phyloP scores from a whole-genome alignment of 1,284 basidiomycete genomes.

The Clitocybe nebularis region DNA sequence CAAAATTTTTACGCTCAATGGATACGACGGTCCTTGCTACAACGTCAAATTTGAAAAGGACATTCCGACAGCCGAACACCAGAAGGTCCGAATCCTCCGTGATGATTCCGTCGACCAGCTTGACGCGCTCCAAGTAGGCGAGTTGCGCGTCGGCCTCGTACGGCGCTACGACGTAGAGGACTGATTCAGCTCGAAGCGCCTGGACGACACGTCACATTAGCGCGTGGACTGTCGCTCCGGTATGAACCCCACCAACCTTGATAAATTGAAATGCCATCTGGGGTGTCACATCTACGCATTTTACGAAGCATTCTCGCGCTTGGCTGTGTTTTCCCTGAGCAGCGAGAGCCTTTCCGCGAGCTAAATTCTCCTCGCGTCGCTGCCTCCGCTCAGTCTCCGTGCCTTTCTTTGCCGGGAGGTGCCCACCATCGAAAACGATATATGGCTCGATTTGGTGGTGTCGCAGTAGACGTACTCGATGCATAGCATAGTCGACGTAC shows the following conservation, averaged over 20 bases:
- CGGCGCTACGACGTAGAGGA: conserved; percentile 91
- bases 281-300: conserved; percentile 94
- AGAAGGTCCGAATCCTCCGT: conserved; percentile 98
- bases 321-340: conserved; percentile 75
- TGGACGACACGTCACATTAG: conserved; percentile 26
- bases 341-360: conserved; percentile 69
- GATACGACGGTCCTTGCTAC: conserved; percentile 72
- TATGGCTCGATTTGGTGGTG: conserved; percentile 87
- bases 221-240: background rate
- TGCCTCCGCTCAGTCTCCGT: conserved; percentile 85
- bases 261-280: conserved; percentile 98
- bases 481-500: conserved; percentile 97
- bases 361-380: conserved; percentile 62
- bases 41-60: conserved; percentile 83
- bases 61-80: conserved; percentile 90
- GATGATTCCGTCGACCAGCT: conserved; percentile 88
- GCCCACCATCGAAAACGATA: conserved; percentile 96
- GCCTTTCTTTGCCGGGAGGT: conserved; percentile 88
- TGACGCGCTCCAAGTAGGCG: conserved; percentile 83
- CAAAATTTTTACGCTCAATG: conserved; percentile 79
- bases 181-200: conserved; percentile 78
- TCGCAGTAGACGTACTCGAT: conserved; percentile 81
- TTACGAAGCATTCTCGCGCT: conserved; percentile 86
- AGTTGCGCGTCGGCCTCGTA: conserved; percentile 99
- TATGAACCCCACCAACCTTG: conserved; percentile 55